Evolutionary conservation across 345 rosid genomes (phyloP), one percentile per base, ranked within the genome.

Genomic region (Ceriops tagal): DNA sequence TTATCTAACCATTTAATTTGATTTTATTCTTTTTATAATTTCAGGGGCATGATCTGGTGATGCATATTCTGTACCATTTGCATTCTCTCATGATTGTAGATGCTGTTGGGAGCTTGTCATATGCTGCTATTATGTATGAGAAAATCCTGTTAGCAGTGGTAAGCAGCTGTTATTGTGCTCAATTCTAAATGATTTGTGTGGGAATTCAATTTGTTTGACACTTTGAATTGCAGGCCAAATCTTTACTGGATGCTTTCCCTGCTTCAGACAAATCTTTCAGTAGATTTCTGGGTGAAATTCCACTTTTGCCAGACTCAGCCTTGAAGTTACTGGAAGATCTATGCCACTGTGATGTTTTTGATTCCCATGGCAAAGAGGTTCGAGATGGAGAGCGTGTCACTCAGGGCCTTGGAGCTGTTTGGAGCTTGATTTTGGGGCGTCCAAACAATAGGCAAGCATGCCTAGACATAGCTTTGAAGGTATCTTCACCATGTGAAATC

Each of bases 351-450:
- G 84, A 81, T 74, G 83, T 83, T 74, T 76, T 81, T 83, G 93
- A 85, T 81, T 72, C 76, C 61, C 70, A 69, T 66, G 93, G 90
- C 62, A 87, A 80, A 78, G 88, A 83, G 75, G 71, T 80, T 57
- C 82, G 82, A 64, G 99, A 90, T 77, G 80, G 84, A 65, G 96
- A 95, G 75, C 96, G 93, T 75, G 91, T 95, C 39, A 92, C 97
- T 51, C 99, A 95, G 76, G 99, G 97, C 56, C 96, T 95, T 71
- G 97, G 96, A 75, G 91, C 95, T 39, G 96, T 88, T 32, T 95
- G 99, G 99, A 84, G 97, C 83, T 85, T 95, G 81, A 88, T 95
- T 81, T 71, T 90, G 82, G 96, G 92, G 55, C 96, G 97, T 72
- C 90, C 97, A 78, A 85, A 82, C 68, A 79, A 88, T 71, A 89